Evolutionary conservation across 257 asterid species (phyloP), one percentile per base, ranked within the genome.

Genomic region (Plantago ovata): DNA sequence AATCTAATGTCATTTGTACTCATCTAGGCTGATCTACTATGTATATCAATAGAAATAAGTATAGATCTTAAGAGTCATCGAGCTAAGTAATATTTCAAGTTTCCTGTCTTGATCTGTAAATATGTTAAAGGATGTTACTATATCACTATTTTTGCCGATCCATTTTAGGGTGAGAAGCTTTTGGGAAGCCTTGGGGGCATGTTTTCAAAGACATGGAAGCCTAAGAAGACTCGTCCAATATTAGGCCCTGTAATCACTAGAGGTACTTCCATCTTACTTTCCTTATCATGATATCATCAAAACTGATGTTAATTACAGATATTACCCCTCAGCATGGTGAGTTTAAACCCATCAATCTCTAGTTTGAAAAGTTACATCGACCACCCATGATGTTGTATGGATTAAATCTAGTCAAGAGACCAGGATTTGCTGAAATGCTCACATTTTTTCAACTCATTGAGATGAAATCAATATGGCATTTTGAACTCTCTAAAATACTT

Each of bases 161-260:
- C 15, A 36, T 75, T 67, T 62, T 75, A 93, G 99, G 96, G 99
- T 49, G 99, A 93, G 79, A 93, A 86, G 74, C 89, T 93, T 60
- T 72, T 93, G 84, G 96, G 99, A 71, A 93, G 78, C 73, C 96
- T 93, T 64, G 97, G 97, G 58, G 97, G 99, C 58, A 70, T 93
- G 15, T 86, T 93, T 77, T 84, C 95, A 23, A 89, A 64, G 80
- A 86, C 89, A 59, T 93, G 99, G 97, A 93, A 80, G 84, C 98
- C 98, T 69, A 84, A 79, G 77, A 93, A 66, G 81, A 75, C 40
- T 61, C 99, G 73, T 49, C 47, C 83, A 36, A 89, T 93, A 51
- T 65, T 56, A 10, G 99, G 99, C 49, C 97, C 99, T 41, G 60
- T 64, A 38, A 73, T 75, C 53, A 73, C 67, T 53, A 73, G 75